Evolutionary conservation across 768 basidiomycete genomes (phyloP), one percentile per base, ranked within the genome.

Genomic region (Sistotremastrum suecicum): DNA sequence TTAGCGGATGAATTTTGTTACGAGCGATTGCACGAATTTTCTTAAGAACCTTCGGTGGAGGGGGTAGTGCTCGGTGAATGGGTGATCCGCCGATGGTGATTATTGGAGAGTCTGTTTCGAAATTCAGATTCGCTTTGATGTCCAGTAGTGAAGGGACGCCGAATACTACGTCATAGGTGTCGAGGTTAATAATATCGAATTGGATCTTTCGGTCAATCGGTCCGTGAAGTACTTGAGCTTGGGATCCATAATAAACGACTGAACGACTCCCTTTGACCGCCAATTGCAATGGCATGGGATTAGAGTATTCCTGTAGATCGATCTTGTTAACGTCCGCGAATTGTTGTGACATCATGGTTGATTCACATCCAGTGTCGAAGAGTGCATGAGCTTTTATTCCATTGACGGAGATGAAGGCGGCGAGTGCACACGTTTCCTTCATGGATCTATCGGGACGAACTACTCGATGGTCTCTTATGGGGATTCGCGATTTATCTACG

Each of bases 151-250:
- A 68, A 2, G 60, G 60, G 2, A 56, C 63, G 0, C 67, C 63
- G 1, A 69, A 51, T 0, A 69, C 58, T 41, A 58, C 47, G 32
- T 67, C 61, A 45, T 66, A 68, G 4, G 47, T 48, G 42, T 66
- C 61, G 7, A 67, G 52, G 36, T 68, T 68, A 0, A 53, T 56
- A 3, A 68, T 48, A 44, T 67, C 60, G 1, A 66, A 48, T 34
- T 65, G 65, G 30, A 44, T 34, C 1, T 32, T 28, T 2, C 10
- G 31, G 0, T 47, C 39, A 2, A 54, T 31, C 0, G 42, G 36
- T 7, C 48, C 50, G 3, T 59, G 29, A 1, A 5, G 3, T 0
- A 63, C 29, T 0, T 43, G 7, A 2, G 53, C 49, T 5, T 52
- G 42, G 0, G 55, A 40, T 0, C 64, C 61, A 48, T 58, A 58